Conservation (phyloP, 1,284 basidiomycete species). For the Ganoderma lingzhi region DNA sequence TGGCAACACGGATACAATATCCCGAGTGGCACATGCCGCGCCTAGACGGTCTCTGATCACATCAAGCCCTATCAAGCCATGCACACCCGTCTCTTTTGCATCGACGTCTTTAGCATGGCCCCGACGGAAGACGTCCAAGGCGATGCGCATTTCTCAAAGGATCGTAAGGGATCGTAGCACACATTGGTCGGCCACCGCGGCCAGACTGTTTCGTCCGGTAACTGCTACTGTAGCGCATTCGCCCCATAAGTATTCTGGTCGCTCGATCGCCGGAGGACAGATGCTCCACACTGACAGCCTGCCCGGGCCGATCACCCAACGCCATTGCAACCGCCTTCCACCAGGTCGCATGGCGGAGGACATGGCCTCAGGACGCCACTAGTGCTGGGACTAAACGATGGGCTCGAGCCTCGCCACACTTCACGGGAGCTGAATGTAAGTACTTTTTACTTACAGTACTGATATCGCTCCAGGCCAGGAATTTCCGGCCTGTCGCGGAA, state of each 20-base stretch:
- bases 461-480: not conserved
- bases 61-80: not conserved
- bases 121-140: too few species aligned
- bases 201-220: not conserved
- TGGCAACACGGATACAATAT: not conserved
- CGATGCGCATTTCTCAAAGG: too few species aligned
- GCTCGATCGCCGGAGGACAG: not conserved
- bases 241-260: not conserved
- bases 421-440: not conserved
- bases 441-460: too few species aligned
- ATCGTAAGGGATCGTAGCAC: too few species aligned
- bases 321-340: not conserved
- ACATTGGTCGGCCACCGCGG: too few species aligned
- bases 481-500: not conserved
- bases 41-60: not conserved
- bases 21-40: not conserved
- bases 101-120: too few species aligned
- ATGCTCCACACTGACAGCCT: not conserved
- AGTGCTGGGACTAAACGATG: not conserved
- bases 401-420: not conserved
- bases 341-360: not conserved
- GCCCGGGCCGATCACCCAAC: not conserved
- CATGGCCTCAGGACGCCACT: not conserved
- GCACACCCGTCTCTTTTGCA: not conserved
- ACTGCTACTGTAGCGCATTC: too few species aligned